Evolutionary conservation across 208 protist genomes (phyloP).

Genomic region (Sergeia podlipaevii): DNA sequence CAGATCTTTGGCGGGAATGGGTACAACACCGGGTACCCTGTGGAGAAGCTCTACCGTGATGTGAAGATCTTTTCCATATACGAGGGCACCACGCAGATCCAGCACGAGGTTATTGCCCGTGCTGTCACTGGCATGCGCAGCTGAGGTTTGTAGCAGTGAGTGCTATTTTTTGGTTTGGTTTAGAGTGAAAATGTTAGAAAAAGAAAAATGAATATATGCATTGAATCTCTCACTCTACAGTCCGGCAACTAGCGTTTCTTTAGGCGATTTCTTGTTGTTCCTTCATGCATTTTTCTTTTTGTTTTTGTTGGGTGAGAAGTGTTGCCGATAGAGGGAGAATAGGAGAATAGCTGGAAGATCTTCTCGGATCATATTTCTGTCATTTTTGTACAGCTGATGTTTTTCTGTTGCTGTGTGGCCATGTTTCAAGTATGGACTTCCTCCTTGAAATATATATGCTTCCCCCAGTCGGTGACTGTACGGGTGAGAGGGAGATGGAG

Average conservation of each 20-base stretch:
- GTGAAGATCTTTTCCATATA: conserved; percentile 94
- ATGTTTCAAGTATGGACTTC: too few relatives aligned
- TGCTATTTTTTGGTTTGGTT: conserved; percentile 7
- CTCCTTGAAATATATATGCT: too few relatives aligned
- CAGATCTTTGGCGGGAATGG: conserved; percentile 93
- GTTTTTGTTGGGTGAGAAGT: too few relatives aligned
- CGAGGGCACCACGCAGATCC: conserved; percentile 92
- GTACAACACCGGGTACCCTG: conserved; percentile 92
- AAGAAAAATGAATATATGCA: too few relatives aligned
- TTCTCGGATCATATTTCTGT: too few relatives aligned
- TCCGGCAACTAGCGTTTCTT: too few relatives aligned
- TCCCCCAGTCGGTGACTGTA: too few relatives aligned
- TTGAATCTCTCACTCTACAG: background rate
- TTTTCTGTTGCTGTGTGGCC: too few relatives aligned
- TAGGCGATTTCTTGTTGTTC: background rate
- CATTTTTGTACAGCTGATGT: too few relatives aligned
- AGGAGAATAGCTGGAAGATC: too few relatives aligned
- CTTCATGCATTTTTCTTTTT: conserved; percentile 5
- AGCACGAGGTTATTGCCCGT: conserved; percentile 79
- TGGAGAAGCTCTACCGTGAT: conserved; percentile 94
- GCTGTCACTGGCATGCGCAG: conserved; percentile 46
- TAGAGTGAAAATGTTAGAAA: conserved; percentile 6
- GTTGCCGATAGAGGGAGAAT: too few relatives aligned
- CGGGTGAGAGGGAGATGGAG: too few relatives aligned
- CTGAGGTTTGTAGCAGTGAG: conserved; percentile 12